Conservation (phyloP, 371 early-diverging fungal genomes). For the Rhizomucor pusillus region DNA sequence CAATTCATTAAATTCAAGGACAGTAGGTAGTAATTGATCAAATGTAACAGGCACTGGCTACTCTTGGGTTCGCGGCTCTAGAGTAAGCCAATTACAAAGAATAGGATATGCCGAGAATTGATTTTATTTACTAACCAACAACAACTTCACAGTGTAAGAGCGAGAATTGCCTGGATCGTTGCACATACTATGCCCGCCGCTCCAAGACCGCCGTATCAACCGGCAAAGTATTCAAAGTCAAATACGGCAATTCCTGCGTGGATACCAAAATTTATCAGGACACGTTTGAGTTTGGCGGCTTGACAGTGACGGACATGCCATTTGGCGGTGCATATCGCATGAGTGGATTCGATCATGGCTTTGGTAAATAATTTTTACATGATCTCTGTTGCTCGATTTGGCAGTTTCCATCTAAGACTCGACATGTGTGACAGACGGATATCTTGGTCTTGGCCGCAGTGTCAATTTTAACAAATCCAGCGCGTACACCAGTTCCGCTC, state of each 20-base stretch:
- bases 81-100: slow-evolving; percentile 22
- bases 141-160: slow-evolving; percentile 9
- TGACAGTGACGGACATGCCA: slow-evolving; percentile 33
- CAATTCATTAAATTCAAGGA: neutral
- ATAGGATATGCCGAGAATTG: neutral
- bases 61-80: slow-evolving; percentile 47
- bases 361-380: slow-evolving; percentile 22
- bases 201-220: slow-evolving; percentile 27
- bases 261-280: slow-evolving; percentile 41
- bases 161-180: slow-evolving; percentile 26
- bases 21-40: slow-evolving; percentile 7
- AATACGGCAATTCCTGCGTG: slow-evolving; percentile 41
- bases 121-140: neutral
- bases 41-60: slow-evolving; percentile 29
- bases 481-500: slow-evolving; percentile 13
- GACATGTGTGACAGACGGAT: slow-evolving; percentile 35
- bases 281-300: slow-evolving; percentile 36
- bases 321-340: slow-evolving; percentile 47
- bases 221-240: slow-evolving; percentile 36
- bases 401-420: neutral
- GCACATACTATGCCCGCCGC: slow-evolving; percentile 38
- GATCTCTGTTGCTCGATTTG: neutral
- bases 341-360: slow-evolving; percentile 42
- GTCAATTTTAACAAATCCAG: slow-evolving; percentile 29
- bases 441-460: slow-evolving; percentile 42